A percentile compares a stretch with the other conserved stretches of the same genome.
Evolutionary conservation across 2,329 filamentous ascomycete genomes (phyloP).

Genomic region (Metarhizium album): DNA sequence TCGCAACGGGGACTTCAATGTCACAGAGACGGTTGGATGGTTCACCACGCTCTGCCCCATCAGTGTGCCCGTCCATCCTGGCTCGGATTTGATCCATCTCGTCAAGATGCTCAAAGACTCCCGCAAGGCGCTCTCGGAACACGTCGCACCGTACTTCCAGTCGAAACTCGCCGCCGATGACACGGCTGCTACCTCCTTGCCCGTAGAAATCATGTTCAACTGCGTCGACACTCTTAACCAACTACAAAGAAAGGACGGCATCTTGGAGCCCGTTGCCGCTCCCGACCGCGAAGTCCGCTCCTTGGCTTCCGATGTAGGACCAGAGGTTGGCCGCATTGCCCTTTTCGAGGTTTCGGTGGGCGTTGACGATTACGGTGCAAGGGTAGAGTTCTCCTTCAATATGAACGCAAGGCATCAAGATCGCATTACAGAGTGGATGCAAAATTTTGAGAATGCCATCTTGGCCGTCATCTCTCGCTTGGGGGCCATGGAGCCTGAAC

Average conservation of each 20-base stretch:
- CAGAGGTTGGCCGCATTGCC: constrained; percentile 35
- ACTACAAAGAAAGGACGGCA: constrained; percentile 34
- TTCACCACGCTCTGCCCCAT: constrained; percentile 47
- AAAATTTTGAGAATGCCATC: constrained; percentile 34
- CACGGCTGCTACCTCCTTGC: constrained; percentile 27
- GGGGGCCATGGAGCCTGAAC: constrained; percentile 30
- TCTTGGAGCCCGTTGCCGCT: constrained; percentile 36
- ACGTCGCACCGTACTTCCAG: constrained; percentile 39
- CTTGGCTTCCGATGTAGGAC: constrained; percentile 32
- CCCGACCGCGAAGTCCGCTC: constrained; percentile 28
- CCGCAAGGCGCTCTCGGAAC: constrained; percentile 31
- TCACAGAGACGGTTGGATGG: constrained; percentile 49
- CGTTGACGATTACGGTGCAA: constrained; percentile 31
- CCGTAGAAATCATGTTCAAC: constrained; percentile 49
- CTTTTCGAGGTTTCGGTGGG: constrained; percentile 40
- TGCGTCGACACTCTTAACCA: constrained; percentile 40
- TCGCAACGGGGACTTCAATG: constrained; percentile 35
- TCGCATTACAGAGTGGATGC: constrained; percentile 35
- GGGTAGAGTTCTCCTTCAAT: constrained; percentile 35
- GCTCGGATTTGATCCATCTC: constrained; percentile 39
- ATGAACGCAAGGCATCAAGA: constrained; percentile 29
- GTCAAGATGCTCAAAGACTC: constrained; percentile 44
- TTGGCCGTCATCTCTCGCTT: constrained; percentile 33
- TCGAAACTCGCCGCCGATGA: constrained; percentile 28
- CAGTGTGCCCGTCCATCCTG: constrained; percentile 28